These are phyloP conservation scores for Elongisporangium senticosum DNA, from an alignment of 352 stramenopile species.

Conservation along the genomic window DNA sequence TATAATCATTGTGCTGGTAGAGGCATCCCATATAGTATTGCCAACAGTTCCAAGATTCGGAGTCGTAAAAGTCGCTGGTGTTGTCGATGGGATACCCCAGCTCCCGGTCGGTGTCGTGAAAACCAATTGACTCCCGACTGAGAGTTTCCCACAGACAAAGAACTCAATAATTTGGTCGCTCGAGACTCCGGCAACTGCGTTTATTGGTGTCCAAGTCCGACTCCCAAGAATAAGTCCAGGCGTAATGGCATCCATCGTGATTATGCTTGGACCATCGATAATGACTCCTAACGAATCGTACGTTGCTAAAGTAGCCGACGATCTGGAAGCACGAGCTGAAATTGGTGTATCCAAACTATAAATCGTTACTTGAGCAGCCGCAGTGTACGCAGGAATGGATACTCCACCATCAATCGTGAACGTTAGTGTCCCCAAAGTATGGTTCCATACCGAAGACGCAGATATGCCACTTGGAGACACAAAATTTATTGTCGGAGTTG, in stretches of 20 bases:
- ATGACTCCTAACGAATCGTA: conserved; percentile 26
- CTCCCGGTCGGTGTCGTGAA: conserved; percentile 36
- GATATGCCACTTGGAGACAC: background rate
- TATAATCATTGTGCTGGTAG: conserved; percentile 25
- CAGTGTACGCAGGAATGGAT: conserved; percentile 26
- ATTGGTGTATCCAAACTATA: conserved; percentile 31
- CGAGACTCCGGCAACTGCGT: conserved; percentile 36
- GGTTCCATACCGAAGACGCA: conserved; percentile 21
- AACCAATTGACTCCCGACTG: conserved; percentile 27
- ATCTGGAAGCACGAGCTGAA: conserved; percentile 23
- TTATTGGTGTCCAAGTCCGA: conserved; percentile 35
- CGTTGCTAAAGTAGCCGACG: conserved; percentile 26
- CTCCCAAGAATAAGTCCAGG: conserved; percentile 37
- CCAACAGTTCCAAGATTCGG: conserved; percentile 27
- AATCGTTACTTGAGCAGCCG: conserved; percentile 25
- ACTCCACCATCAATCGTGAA: conserved; percentile 10
- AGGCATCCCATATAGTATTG: conserved; percentile 23
- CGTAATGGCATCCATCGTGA: conserved; percentile 38
- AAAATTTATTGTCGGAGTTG: background rate
- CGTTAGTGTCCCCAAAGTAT: conserved; percentile 9
- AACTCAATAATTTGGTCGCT: conserved; percentile 45
- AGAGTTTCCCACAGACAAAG: conserved; percentile 33
- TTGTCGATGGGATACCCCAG: conserved; percentile 28
- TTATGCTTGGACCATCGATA: conserved; percentile 44
- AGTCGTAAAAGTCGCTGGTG: conserved; percentile 22